Evolutionary conservation across 306 rosid genomes (phyloP).

Genomic region (Vigna trinervia): DNA sequence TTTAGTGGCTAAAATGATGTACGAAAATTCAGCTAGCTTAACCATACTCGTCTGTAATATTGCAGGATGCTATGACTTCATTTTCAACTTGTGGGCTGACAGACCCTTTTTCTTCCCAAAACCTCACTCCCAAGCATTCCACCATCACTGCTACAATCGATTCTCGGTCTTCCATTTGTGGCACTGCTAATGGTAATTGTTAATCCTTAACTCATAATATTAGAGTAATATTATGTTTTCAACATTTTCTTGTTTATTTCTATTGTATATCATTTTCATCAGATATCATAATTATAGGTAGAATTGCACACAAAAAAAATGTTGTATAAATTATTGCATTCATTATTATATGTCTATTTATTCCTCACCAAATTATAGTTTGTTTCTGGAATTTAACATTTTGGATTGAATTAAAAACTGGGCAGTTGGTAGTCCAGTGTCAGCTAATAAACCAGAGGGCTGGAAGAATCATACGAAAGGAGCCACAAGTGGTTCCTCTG

Average conservation of each 20-base stretch:
- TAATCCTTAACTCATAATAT: not conserved
- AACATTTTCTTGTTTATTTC: too few relatives aligned
- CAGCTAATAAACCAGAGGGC: conserved; percentile 60
- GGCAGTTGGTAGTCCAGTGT: conserved; percentile 82
- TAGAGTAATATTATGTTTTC: too few relatives aligned
- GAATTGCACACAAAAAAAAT: too few relatives aligned
- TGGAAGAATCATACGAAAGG: conserved; percentile 62
- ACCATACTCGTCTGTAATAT: conserved; percentile 6
- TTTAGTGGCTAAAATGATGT: conserved; percentile 12
- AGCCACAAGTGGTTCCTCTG: conserved; percentile 77
- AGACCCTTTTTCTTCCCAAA: conserved; percentile 54
- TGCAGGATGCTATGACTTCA: conserved; percentile 66
- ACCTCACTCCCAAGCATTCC: conserved; percentile 62
- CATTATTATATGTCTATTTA: too few relatives aligned
- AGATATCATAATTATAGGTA: too few relatives aligned
- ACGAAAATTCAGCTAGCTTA: conserved; percentile 5
- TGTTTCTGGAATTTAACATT: conserved; percentile 24
- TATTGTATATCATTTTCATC: too few relatives aligned
- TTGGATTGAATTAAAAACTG: conserved; percentile 44
- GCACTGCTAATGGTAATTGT: conserved; percentile 47
- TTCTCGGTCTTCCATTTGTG: conserved; percentile 80
- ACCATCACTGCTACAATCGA: conserved; percentile 68
- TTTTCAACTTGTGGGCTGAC: conserved; percentile 56
- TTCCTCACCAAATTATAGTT: conserved; percentile 1
- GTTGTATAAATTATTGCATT: too few relatives aligned